Percentiles rank a stretch among this genome's conserved stretches.
Conservation (phyloP, 148 eudicot genomes). For the Diospyros kaki region DNA sequence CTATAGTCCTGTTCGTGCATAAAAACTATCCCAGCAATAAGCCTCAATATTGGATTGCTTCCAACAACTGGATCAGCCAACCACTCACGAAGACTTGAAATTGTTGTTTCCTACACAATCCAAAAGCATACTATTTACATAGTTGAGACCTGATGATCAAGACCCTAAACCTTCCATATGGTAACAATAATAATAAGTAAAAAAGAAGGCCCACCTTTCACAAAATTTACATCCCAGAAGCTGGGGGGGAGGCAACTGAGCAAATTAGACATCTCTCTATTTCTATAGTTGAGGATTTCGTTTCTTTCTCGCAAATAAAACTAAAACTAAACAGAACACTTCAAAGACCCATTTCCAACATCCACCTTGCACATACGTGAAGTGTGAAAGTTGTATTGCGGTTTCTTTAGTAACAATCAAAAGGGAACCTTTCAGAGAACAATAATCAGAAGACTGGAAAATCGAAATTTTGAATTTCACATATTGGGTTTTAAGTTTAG, state of each 20-base stretch:
- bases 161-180: background rate
- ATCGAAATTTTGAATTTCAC: background rate
- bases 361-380: background rate
- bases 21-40: conserved; percentile 78
- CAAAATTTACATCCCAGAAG: no score
- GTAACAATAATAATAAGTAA: no score
- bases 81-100: conserved; percentile 77
- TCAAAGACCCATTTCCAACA: background rate
- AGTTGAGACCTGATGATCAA: background rate
- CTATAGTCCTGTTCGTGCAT: conserved; percentile 79
- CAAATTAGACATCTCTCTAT: background rate
- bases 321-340: background rate
- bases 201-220: no score
- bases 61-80: conserved; percentile 80
- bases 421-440: no score
- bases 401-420: no score
- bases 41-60: conserved; percentile 64
- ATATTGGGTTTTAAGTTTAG: background rate
- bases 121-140: background rate
- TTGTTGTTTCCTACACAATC: conserved; percentile 52
- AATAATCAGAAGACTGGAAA: background rate
- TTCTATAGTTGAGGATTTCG: background rate
- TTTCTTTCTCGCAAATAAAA: background rate
- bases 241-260: no score
- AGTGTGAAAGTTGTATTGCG: no score